phyloP scores from a whole-genome alignment of 257 asterid species.

The Craterostigma plantagineum region DNA sequence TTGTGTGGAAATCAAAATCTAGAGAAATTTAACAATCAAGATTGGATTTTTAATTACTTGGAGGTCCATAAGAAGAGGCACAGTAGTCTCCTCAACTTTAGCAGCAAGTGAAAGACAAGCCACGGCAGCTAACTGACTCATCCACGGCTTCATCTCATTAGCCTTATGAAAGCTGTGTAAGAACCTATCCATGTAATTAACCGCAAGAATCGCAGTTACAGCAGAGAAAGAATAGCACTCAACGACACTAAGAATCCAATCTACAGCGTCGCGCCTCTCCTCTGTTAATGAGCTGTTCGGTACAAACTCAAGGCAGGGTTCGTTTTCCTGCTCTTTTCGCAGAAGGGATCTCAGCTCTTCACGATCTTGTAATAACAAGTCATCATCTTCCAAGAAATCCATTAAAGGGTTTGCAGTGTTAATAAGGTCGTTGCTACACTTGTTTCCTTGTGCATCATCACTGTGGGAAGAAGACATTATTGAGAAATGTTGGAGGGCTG shows the following conservation, averaged over 20 bases:
- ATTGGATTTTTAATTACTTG: conserved; percentile 18
- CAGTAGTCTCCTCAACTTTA: conserved; percentile 36
- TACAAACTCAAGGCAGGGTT: conserved; percentile 10
- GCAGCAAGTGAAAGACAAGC: conserved; percentile 49
- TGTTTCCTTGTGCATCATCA: too few relatives aligned
- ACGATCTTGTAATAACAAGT: conserved; percentile 20
- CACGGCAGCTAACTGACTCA: conserved; percentile 36
- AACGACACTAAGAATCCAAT: conserved; percentile 31
- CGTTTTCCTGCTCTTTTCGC: conserved; percentile 33
- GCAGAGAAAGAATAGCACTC: conserved; percentile 29
- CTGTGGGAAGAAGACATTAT: too few relatives aligned
- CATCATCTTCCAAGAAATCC: conserved; percentile 13
- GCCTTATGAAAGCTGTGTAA: conserved; percentile 5
- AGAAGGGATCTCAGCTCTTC: conserved; percentile 34
- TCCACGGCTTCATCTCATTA: conserved; percentile 26
- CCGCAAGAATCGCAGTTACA: conserved; percentile 39
- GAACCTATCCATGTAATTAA: conserved; percentile 30
- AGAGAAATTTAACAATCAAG: conserved; percentile 1
- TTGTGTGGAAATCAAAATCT: not conserved
- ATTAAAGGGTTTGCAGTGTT: conserved; percentile 2
- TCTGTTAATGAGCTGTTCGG: conserved; percentile 12
- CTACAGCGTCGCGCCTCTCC: conserved; percentile 35
- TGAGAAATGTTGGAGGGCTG: too few relatives aligned
- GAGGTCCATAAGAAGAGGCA: conserved; percentile 37
- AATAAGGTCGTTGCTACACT: too few relatives aligned